Base-by-base conservation (phyloP, 345 rosid genomes). In the Syzygium oleosum region DNA sequence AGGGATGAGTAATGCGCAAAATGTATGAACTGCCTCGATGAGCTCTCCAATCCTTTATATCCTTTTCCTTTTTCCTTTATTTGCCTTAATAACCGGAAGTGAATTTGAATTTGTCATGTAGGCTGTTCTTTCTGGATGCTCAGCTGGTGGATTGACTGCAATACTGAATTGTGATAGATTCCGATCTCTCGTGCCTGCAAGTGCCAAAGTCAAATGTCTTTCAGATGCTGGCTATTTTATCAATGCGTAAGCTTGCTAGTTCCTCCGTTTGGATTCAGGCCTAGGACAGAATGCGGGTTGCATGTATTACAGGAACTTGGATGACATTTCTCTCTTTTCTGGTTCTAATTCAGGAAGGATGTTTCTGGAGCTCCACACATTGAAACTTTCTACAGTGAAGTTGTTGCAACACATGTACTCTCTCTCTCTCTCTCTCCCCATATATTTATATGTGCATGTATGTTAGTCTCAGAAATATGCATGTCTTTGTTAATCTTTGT, bases 181-280 rank as follows among this genome's bases (percentile, higher is more conserved):
- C 91, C 92, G 92, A 61, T 92, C 94, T 86, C 91, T 96, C 55
- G 90, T 96, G 65, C 97, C 98, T 21, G 86, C 90, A 92, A 90
- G 94, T 27, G 84, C 97, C 89, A 96, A 93, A 88, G 99, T 96
- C 84, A 98, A 98, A 94, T 98, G 99, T 93, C 91, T 98, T 77
- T 91, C 98, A 80, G 99, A 98, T 93, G 99, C 97, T 92, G 99
- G 99, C 83, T 96, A 94, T 92, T 98, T 98, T 88, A 91, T 98
- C 91, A 94, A 96, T 85, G 92, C 86, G 99, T 98, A 95, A 93
- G 94, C 89, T 91, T 73, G 29, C 85, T 84, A 16, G 84, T 73
- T 79, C 84, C 85, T 85, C n/a, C 85, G 84, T 77, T 21, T 21
- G 14, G 63, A 22, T n/a, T 8, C 21, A 9, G 29, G 52, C 52